These are phyloP conservation scores for Dioscorea dumetorum DNA, from an alignment of 106 monocot species.

Conservation along the genomic window DNA sequence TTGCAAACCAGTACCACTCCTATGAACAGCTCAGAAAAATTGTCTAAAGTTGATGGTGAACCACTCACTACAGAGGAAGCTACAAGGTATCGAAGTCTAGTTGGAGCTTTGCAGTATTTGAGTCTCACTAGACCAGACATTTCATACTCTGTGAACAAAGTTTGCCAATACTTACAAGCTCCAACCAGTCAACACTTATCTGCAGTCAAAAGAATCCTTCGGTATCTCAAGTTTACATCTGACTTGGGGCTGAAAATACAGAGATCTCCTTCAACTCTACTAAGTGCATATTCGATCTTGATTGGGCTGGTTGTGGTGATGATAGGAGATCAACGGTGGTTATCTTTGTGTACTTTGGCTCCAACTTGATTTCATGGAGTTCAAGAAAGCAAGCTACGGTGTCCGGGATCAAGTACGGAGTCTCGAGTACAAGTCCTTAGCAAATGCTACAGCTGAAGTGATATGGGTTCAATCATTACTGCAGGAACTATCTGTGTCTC, in stretches of 20 bases:
- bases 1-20: not conserved
- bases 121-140: not conserved
- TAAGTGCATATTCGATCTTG: conserved; percentile 16
- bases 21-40: not conserved
- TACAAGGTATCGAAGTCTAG: not conserved
- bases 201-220: conserved; percentile 14
- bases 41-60: not conserved
- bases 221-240: conserved; percentile 1
- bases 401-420: too few relatives aligned
- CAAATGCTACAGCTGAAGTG: too few relatives aligned
- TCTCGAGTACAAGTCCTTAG: too few relatives aligned
- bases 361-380: too few relatives aligned
- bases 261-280: not conserved
- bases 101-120: conserved; percentile 3
- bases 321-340: too few relatives aligned
- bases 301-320: conserved; percentile 21
- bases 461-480: too few relatives aligned
- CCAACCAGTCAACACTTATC: conserved; percentile 4
- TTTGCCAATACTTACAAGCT: conserved; percentile 5
- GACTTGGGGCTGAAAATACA: not conserved
- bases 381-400: too few relatives aligned
- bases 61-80: not conserved
- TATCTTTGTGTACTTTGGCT: too few relatives aligned
- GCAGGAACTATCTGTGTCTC: too few relatives aligned
- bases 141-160: not conserved